These are phyloP conservation scores for Orobanche coerulescens DNA, from an alignment of 257 asterid species.

Conservation along the genomic window DNA sequence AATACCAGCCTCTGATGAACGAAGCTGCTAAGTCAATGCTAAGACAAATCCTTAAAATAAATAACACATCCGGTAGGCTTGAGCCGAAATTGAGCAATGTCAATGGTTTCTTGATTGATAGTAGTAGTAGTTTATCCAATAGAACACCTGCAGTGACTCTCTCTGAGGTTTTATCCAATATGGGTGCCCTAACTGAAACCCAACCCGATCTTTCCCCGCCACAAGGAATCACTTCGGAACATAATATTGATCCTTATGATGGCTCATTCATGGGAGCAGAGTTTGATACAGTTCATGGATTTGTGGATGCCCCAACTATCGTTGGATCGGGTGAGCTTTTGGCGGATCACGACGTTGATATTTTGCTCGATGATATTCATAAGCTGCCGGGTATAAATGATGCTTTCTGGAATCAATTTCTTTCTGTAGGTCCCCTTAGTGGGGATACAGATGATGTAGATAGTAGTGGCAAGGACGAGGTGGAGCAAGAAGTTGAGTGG, in stretches of 20 bases:
- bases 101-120: conserved; percentile 47
- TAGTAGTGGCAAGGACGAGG: conserved; percentile 22
- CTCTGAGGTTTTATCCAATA: conserved; percentile 44
- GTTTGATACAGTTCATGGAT: conserved; percentile 30
- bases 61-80: conserved; percentile 37
- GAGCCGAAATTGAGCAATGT: conserved; percentile 37
- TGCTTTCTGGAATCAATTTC: conserved; percentile 80
- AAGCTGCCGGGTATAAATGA: conserved; percentile 64
- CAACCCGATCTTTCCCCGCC: conserved; percentile 36
- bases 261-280: conserved; percentile 27
- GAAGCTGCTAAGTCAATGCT: conserved; percentile 71
- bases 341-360: conserved; percentile 40
- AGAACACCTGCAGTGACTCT: conserved; percentile 48
- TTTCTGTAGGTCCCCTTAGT: conserved; percentile 41
- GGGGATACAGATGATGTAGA: conserved; percentile 44
- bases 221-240: conserved; percentile 26
- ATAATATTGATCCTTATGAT: conserved; percentile 18
- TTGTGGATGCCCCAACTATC: conserved; percentile 25
- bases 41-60: conserved; percentile 48
- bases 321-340: conserved; percentile 30
- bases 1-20: conserved; percentile 66
- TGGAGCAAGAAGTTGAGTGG: conserved; percentile 39
- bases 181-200: conserved; percentile 26
- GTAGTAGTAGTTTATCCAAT: conserved; percentile 35
- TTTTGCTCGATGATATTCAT: conserved; percentile 40